A percentile compares a stretch with the other conserved stretches of the same genome.
phyloP scores from a whole-genome alignment of 1,284 basidiomycete genomes.

The Agaricales sp. region DNA sequence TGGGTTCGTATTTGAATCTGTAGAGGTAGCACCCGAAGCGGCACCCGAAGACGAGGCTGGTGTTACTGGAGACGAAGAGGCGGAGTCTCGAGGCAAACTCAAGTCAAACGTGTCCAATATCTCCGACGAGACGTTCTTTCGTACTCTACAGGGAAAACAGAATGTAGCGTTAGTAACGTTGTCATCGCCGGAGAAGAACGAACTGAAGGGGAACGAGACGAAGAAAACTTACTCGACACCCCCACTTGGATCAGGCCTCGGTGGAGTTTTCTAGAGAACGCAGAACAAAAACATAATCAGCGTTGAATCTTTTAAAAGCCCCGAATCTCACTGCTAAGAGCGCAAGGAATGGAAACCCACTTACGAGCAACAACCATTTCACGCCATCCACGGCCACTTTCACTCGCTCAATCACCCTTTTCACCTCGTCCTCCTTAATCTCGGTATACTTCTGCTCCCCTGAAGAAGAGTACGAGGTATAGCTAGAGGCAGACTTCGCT shows the following conservation, averaged over 20 bases:
- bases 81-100: too few relatives aligned
- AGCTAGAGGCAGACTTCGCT: neutral
- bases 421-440: too few relatives aligned
- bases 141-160: too few relatives aligned
- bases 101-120: too few relatives aligned
- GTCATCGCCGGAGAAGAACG: neutral
- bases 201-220: neutral
- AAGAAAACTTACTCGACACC: neutral
- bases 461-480: too few relatives aligned
- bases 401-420: neutral
- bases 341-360: neutral
- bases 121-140: too few relatives aligned
- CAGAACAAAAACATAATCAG: neutral
- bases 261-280: neutral
- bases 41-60: too few relatives aligned
- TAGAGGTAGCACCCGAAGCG: too few relatives aligned
- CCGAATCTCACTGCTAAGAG: neutral
- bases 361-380: neutral
- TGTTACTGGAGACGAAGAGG: too few relatives aligned
- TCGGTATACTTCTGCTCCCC: neutral
- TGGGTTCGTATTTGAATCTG: too few relatives aligned
- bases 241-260: neutral
- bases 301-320: neutral
- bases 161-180: neutral
- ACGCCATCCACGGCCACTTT: neutral